phyloP scores from a whole-genome alignment of 179 eudicot species.

The Beta lomatogona region DNA sequence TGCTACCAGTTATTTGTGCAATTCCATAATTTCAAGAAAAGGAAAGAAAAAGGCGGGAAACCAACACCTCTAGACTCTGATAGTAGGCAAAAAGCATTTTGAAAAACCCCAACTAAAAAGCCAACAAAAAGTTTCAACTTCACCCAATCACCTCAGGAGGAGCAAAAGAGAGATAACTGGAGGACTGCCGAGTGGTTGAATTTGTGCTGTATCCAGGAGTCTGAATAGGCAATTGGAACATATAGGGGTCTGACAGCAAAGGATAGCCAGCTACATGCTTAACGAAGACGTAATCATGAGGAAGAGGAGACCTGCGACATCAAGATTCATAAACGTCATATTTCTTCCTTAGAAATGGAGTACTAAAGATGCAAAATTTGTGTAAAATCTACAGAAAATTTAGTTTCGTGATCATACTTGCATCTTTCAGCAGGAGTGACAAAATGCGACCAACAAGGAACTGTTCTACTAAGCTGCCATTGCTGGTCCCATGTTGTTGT shows the following conservation, averaged over 20 bases:
- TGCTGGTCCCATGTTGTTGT: conserved; percentile 62
- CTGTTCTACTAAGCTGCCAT: conserved; percentile 72
- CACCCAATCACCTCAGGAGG: conserved; percentile 76
- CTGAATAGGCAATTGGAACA: conserved; percentile 48
- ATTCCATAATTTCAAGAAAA: neutral
- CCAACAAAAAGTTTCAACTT: neutral
- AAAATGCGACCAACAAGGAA: conserved; percentile 95
- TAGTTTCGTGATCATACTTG: conserved; percentile 47
- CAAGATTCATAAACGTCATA: conserved; percentile 17
- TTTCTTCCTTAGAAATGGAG: neutral
- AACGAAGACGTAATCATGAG: conserved; percentile 45
- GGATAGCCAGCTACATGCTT: conserved; percentile 71
- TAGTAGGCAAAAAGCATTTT: neutral
- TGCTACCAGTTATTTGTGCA: neutral
- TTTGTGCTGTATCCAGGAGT: conserved; percentile 52
- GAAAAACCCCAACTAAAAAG: conserved; percentile 4
- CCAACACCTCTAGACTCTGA: neutral
- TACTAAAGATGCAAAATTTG: neutral
- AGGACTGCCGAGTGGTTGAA: conserved; percentile 35
- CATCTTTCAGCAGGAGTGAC: conserved; percentile 57
- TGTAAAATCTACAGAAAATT: neutral
- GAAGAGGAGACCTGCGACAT: conserved; percentile 71
- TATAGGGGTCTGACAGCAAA: conserved; percentile 54
- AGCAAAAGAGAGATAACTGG: conserved; percentile 83
- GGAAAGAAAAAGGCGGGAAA: neutral